Conservation (phyloP, 768 basidiomycete genomes). For the Dacryopinax spathularia region DNA sequence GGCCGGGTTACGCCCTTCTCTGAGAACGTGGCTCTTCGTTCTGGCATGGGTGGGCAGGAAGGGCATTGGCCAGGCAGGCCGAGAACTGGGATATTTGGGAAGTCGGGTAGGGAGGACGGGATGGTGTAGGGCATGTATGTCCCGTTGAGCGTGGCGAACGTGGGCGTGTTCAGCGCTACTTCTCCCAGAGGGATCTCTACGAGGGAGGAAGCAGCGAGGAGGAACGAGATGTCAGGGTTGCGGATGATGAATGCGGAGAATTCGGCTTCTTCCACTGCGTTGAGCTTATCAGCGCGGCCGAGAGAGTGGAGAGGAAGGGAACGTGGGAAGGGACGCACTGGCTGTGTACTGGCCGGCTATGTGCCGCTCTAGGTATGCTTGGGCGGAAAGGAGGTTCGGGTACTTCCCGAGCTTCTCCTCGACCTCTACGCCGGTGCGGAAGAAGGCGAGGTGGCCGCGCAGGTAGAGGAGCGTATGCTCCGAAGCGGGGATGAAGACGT, state of each 20-base stretch:
- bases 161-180: background rate
- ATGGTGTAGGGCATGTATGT: background rate
- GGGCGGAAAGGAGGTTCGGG: background rate
- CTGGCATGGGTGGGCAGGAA: background rate
- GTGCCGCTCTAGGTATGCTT: background rate
- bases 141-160: conserved; percentile 1
- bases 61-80: background rate
- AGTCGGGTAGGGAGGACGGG: background rate
- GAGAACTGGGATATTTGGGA: background rate
- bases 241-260: conserved; percentile 6
- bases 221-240: background rate
- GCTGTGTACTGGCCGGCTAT: background rate
- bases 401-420: background rate
- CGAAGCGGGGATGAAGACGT: background rate
- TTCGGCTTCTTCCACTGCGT: conserved; percentile 4
- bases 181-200: background rate
- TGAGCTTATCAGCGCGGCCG: too few relatives aligned
- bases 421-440: background rate
- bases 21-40: background rate
- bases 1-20: background rate
- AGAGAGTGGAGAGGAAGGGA: background rate
- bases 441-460: background rate
- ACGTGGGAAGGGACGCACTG: background rate
- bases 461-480: background rate
- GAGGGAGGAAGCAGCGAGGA: background rate